Conservation (phyloP, 441 rosid species). For the Erodium texanum region DNA sequence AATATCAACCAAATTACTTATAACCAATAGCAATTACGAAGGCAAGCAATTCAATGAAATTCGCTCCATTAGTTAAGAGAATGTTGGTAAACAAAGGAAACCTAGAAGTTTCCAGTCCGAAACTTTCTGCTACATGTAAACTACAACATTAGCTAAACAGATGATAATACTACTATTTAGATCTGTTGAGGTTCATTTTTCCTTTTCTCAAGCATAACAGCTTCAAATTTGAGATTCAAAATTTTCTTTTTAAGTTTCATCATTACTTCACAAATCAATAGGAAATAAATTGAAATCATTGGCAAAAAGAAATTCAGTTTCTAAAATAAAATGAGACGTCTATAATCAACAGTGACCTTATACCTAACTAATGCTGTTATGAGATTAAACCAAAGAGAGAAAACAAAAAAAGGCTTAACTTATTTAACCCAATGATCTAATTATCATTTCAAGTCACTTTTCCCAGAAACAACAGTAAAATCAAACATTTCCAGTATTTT, state of each 20-base stretch:
- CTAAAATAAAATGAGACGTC: background rate
- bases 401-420: background rate
- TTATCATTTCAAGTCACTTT: background rate
- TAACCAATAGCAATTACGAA: background rate
- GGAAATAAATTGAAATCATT: background rate
- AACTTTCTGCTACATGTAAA: background rate
- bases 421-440: background rate
- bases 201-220: background rate
- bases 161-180: background rate
- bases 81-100: background rate
- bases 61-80: constrained; percentile 1
- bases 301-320: background rate
- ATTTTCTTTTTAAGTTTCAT: background rate
- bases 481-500: constrained; percentile 1
- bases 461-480: constrained; percentile 1
- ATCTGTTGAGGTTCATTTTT: background rate
- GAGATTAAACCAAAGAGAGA: background rate
- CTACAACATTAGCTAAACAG: background rate
- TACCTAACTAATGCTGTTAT: background rate
- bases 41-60: background rate
- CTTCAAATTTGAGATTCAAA: background rate
- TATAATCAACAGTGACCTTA: background rate
- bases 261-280: background rate
- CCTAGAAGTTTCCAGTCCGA: background rate
- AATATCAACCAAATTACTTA: background rate